phyloP scores from a whole-genome alignment of 805 yeast species.

The Myxozyma melibiosi region DNA sequence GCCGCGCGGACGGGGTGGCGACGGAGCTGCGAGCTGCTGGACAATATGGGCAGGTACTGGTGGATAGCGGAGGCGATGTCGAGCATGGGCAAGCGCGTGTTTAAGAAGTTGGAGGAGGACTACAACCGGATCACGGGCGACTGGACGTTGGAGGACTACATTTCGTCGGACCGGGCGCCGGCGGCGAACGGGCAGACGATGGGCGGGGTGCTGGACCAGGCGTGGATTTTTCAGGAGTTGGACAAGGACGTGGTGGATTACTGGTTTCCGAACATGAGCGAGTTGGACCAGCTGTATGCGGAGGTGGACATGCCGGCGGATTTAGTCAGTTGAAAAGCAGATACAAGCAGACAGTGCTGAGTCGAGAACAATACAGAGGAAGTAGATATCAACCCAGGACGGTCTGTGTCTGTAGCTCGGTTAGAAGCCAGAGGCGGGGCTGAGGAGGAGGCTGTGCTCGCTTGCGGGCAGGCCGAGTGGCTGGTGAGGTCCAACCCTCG shows the following conservation, averaged over 20 bases:
- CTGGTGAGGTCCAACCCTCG: too few species aligned
- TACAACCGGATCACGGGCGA: slow-evolving; percentile 15
- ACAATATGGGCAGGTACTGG: slow-evolving; percentile 26
- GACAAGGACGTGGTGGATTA: slow-evolving; percentile 35
- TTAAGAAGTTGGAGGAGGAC: slow-evolving; percentile 27
- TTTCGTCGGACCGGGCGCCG: slow-evolving; percentile 19
- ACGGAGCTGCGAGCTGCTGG: slow-evolving; percentile 24
- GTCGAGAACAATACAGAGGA: background rate
- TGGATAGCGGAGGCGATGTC: slow-evolving; percentile 33
- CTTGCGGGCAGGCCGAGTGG: too few species aligned
- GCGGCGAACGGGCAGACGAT: slow-evolving; percentile 10
- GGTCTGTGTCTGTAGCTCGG: too few species aligned
- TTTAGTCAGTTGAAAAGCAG: background rate
- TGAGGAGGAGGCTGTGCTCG: too few species aligned
- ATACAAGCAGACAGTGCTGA: background rate
- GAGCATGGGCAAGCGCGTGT: slow-evolving; percentile 28
- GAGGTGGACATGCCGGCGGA: background rate
- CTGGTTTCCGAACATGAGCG: slow-evolving; percentile 34
- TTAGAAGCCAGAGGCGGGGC: too few species aligned
- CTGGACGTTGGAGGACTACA: slow-evolving; percentile 15
- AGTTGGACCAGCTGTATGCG: slow-evolving; percentile 16
- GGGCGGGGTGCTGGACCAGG: slow-evolving; percentile 34
- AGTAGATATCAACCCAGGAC: background rate
- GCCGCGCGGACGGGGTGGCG: slow-evolving; percentile 27
- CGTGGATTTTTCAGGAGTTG: slow-evolving; percentile 35